Conservation (phyloP, 2,329 filamentous ascomycete genomes). For the Cucurbitaria berberidis region DNA sequence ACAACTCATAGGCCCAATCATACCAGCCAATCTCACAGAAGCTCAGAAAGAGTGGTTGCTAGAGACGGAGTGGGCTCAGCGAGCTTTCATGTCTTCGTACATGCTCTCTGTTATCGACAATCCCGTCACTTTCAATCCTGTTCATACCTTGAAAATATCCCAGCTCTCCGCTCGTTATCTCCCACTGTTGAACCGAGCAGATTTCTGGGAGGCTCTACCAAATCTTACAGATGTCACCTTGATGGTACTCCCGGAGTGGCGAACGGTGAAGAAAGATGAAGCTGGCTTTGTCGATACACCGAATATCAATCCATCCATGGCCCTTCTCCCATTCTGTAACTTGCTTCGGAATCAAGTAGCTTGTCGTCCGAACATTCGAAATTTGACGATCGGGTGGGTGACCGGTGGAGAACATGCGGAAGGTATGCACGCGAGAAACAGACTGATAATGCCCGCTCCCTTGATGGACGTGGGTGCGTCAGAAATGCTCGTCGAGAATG, state of each 20-base stretch:
- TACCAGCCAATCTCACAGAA: slow-evolving; percentile 62
- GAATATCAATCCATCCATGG: slow-evolving; percentile 58
- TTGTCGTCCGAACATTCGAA: slow-evolving; percentile 58
- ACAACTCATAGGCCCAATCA: slow-evolving; percentile 48
- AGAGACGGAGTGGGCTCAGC: slow-evolving; percentile 72
- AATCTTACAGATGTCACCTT: slow-evolving; percentile 62
- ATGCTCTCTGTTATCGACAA: slow-evolving; percentile 70
- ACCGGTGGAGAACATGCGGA: slow-evolving; percentile 71
- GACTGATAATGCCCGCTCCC: slow-evolving; percentile 67
- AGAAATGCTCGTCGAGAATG: slow-evolving; percentile 15
- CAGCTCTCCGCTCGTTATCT: slow-evolving; percentile 69
- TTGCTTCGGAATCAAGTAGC: slow-evolving; percentile 61
- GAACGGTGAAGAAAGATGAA: slow-evolving; percentile 61
- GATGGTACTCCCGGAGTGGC: slow-evolving; percentile 71
- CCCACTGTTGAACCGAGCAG: slow-evolving; percentile 59
- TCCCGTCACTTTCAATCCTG: slow-evolving; percentile 56
- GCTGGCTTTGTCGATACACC: slow-evolving; percentile 59
- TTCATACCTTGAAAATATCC: slow-evolving; percentile 68
- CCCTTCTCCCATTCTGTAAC: slow-evolving; percentile 59
- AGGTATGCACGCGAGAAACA: slow-evolving; percentile 67
- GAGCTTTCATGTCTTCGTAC: slow-evolving; percentile 71
- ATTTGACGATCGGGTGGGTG: slow-evolving; percentile 69
- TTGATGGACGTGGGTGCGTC: slow-evolving; percentile 43
- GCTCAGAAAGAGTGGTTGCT: slow-evolving; percentile 73
- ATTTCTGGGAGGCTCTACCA: slow-evolving; percentile 68